A percentile compares a stretch with the other conserved stretches of the same genome.
Evolutionary conservation across 208 protist genomes (phyloP).

Genomic region (Wallacemonas collosoma): DNA sequence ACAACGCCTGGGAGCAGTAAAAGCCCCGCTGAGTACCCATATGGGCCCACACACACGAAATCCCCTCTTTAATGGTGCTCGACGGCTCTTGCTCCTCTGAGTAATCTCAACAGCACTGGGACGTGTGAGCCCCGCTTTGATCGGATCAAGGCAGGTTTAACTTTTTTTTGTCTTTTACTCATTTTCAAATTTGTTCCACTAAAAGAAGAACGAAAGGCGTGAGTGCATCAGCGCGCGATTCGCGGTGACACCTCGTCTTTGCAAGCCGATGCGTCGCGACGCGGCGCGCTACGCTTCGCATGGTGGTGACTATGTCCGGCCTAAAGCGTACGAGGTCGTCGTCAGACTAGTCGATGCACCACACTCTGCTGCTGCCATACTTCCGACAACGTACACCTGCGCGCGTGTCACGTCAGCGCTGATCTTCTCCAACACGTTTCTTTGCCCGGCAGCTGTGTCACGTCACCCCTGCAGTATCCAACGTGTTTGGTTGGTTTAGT

Average conservation of each 20-base stretch:
- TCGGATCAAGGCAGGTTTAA: not conserved
- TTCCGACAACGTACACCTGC: no score
- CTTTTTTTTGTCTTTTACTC: not conserved
- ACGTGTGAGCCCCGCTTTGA: conserved; percentile 11
- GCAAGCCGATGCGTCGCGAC: not conserved
- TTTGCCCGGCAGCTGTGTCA: no score
- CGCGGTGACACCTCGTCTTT: not conserved
- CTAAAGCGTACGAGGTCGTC: no score
- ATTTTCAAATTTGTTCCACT: not conserved
- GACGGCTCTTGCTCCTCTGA: conserved; percentile 6
- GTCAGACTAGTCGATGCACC: no score
- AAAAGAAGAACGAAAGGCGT: not conserved
- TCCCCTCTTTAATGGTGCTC: conserved; percentile 90
- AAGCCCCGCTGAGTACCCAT: conserved; percentile 32
- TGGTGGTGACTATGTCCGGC: not conserved
- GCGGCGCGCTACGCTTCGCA: not conserved
- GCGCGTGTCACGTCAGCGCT: no score
- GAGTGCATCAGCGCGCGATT: not conserved
- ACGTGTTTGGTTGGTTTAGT: no score
- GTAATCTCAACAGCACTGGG: conserved; percentile 10
- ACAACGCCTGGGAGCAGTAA: conserved; percentile 92
- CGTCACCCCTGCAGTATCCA: no score
- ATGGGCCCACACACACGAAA: conserved; percentile 95
- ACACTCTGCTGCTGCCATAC: no score
- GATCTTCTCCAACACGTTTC: no score